Evolutionary conservation across 2,329 filamentous ascomycete species (phyloP).

Genomic region (Ophiostoma perfectum): DNA sequence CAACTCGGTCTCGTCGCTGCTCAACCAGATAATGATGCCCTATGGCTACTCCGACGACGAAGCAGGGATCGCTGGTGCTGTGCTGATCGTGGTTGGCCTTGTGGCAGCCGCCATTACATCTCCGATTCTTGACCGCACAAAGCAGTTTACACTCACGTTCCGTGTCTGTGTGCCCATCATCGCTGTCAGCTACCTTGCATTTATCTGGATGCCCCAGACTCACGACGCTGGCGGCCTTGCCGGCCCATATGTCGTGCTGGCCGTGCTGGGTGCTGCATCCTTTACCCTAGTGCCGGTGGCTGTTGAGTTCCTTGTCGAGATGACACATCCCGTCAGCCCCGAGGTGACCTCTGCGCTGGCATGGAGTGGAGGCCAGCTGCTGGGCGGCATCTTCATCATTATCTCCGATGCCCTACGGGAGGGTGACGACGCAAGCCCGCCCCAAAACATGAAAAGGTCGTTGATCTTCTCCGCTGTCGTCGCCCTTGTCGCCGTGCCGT

Average conservation of each 20-base stretch:
- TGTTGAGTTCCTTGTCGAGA: slow-evolving; percentile 80
- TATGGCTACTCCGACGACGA: slow-evolving; percentile 80
- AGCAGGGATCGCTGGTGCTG: slow-evolving; percentile 80
- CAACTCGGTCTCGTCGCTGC: slow-evolving; percentile 80
- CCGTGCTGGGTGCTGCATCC: slow-evolving; percentile 69
- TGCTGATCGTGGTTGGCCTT: slow-evolving; percentile 85
- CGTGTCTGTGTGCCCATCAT: slow-evolving; percentile 71
- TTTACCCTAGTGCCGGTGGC: slow-evolving; percentile 80
- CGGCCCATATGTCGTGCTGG: slow-evolving; percentile 69
- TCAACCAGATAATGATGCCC: slow-evolving; percentile 84
- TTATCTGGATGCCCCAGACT: slow-evolving; percentile 74
- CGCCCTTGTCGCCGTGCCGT: slow-evolving; percentile 57
- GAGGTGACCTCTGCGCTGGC: slow-evolving; percentile 78
- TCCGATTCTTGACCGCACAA: slow-evolving; percentile 79
- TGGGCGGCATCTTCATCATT: slow-evolving; percentile 81
- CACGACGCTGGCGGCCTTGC: slow-evolving; percentile 44
- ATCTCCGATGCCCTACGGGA: slow-evolving; percentile 69
- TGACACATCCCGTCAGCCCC: slow-evolving; percentile 79
- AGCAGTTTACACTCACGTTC: slow-evolving; percentile 68
- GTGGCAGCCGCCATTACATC: slow-evolving; percentile 68
- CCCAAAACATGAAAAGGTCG: slow-evolving; percentile 65
- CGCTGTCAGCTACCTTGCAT: slow-evolving; percentile 64
- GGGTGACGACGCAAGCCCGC: slow-evolving; percentile 49
- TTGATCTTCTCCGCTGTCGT: slow-evolving; percentile 76
- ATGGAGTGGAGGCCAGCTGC: slow-evolving; percentile 80